These are phyloP conservation scores for Parachaetomium inaequale DNA, from an alignment of 495 filamentous ascomycete species.

Conservation along the genomic window DNA sequence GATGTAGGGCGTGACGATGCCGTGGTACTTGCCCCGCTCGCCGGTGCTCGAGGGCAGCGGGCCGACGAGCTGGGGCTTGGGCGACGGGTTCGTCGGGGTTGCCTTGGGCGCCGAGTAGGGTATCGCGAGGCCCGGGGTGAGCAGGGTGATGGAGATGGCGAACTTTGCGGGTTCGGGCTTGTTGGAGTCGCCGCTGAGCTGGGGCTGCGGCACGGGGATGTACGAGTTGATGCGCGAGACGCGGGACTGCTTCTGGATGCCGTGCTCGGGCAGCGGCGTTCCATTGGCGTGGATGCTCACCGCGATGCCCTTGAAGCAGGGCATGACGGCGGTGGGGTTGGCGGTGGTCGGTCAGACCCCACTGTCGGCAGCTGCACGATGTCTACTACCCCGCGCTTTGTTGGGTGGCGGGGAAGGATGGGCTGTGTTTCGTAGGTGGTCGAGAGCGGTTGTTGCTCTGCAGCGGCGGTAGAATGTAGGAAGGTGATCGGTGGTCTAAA, in stretches of 20 bases:
- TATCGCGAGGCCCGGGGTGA: conserved; percentile 81
- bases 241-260: conserved; percentile 88
- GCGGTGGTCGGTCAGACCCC: conserved; percentile 4
- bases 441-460: neutral
- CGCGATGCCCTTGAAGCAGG: conserved; percentile 96
- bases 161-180: conserved; percentile 91
- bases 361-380: conserved; percentile 4
- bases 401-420: neutral
- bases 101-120: conserved; percentile 84
- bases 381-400: conserved; percentile 14
- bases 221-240: conserved; percentile 91
- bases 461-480: neutral
- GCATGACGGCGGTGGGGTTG: conserved; percentile 53
- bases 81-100: conserved; percentile 65
- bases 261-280: conserved; percentile 85
- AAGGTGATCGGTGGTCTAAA: neutral
- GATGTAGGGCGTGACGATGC: conserved; percentile 77
- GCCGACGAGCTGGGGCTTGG: conserved; percentile 74
- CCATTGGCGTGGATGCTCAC: conserved; percentile 93
- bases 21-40: conserved; percentile 44
- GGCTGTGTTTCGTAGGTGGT: neutral
- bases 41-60: conserved; percentile 50
- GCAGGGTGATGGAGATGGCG: conserved; percentile 90
- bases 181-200: conserved; percentile 61
- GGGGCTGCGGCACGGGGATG: conserved; percentile 88